Base-by-base conservation (phyloP, 2,329 filamentous ascomycete genomes). In the Trichoderma simmonsii region DNA sequence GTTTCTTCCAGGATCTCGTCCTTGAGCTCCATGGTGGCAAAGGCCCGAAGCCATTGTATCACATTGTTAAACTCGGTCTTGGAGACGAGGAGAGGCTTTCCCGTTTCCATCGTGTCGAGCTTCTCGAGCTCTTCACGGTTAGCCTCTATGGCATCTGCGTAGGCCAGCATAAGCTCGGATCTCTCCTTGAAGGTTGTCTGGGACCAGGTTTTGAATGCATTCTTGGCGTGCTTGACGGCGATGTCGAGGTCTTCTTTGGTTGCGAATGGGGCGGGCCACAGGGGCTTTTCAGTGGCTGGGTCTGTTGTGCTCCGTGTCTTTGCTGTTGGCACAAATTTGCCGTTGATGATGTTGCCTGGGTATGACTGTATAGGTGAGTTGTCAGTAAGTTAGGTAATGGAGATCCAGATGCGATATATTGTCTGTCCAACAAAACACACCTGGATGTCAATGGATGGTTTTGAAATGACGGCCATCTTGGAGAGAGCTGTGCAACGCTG, bases 1-100 rank as follows among this genome's bases (percentile, higher is more conserved):
- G 75, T 81, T 18, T 85, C 82, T 43, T 83, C 78, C 14, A 84
- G 67, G 28, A 82, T 73, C 9, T 81, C 81, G 54, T 81, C 80
- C 6, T 80, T 76, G 8, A 85, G 74, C 48, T 79, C 75, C 59
- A 80, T 76, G 0, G 75, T 76, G 30, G 77, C 76, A 65, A 80
- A 76, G 24, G 72, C 75, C 8, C 77, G 75, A 3, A 81, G 73
- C 76, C 76, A 80, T 34, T 73, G 36, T 18, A 77, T 68, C 3
- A 75, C 61, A 54, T 73, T 73, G 24, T 70, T 68, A 48, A 79
- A 39, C 54, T 80, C 79, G 1, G 18, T 70, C 60, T 73, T 71
- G 26, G 73, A 67, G 39, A 73, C 59, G 15, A 48, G 3, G 14
- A 63, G 32, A 1, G 77, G 77, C 62, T 79, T 79, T 2, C 78